These are phyloP conservation scores for Polytrichum commune DNA, from an alignment of 225 moss, liverwort and hornwort genomes.

Conservation along the genomic window DNA sequence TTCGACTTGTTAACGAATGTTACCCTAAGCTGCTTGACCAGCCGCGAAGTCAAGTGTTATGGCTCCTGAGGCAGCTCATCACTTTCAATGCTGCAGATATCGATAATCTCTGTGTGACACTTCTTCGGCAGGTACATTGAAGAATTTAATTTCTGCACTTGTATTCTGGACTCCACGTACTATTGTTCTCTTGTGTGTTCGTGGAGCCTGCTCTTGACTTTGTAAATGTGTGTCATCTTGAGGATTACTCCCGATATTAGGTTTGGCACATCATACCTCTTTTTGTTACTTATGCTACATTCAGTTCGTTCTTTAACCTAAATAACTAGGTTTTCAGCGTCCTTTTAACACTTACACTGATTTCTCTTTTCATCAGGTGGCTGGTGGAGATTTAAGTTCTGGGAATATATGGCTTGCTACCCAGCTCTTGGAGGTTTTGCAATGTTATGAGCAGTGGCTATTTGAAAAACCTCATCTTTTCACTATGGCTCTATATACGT, in stretches of 20 bases:
- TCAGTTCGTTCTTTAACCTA: too few relatives aligned
- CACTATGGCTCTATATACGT: slow-evolving; percentile 91
- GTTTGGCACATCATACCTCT: too few relatives aligned
- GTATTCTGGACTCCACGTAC: too few relatives aligned
- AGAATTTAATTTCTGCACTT: not conserved
- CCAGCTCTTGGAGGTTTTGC: slow-evolving; percentile 89
- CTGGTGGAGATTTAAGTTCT: slow-evolving; percentile 83
- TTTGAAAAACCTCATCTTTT: slow-evolving; percentile 66
- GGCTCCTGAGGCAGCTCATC: slow-evolving; percentile 91
- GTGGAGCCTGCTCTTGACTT: too few relatives aligned
- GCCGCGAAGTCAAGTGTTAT: slow-evolving; percentile 78
- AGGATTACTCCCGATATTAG: too few relatives aligned
- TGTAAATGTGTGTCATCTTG: too few relatives aligned
- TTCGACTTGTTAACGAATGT: slow-evolving; percentile 86
- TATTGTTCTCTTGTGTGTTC: too few relatives aligned
- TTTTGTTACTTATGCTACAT: too few relatives aligned
- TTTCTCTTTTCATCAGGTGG: slow-evolving; percentile 46
- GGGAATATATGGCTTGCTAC: slow-evolving; percentile 91
- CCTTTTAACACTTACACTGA: too few relatives aligned
- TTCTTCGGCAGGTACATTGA: slow-evolving; percentile 59
- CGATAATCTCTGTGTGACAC: slow-evolving; percentile 67
- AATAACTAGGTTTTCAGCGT: too few relatives aligned
- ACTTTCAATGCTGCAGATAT: slow-evolving; percentile 78
- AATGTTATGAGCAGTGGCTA: slow-evolving; percentile 72
- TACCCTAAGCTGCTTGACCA: slow-evolving; percentile 86